Evolutionary conservation across 2,329 filamentous ascomycete species (phyloP).

Genomic region (Domatiomyces globalis): DNA sequence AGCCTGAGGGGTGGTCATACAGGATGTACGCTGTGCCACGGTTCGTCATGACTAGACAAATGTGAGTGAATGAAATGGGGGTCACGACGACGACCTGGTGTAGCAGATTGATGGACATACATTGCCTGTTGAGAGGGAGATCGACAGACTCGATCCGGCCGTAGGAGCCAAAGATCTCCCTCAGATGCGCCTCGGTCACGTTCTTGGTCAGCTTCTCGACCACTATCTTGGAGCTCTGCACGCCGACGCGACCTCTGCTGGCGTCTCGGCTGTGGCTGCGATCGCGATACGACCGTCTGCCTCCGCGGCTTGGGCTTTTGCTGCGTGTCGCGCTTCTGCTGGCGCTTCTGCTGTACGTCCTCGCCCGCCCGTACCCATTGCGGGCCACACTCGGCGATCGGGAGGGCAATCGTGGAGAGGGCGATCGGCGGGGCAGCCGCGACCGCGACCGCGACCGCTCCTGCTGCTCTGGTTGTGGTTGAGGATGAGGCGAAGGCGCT

Average conservation of each 20-base stretch:
- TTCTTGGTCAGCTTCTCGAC: constrained; percentile 94
- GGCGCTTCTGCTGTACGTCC: constrained; percentile 17
- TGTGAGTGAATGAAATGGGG: constrained; percentile 1
- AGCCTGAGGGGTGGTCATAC: constrained; percentile 60
- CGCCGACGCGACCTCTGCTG: constrained; percentile 18
- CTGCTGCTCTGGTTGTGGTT: constrained; percentile 2
- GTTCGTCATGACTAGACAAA: constrained; percentile 60
- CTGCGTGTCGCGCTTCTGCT: constrained; percentile 17
- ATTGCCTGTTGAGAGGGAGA: constrained; percentile 74
- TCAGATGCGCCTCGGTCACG: constrained; percentile 72
- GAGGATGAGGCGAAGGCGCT: constrained; percentile 9
- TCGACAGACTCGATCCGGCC: constrained; percentile 77
- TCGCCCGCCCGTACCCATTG: constrained; percentile 17
- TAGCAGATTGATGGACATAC: constrained; percentile 40
- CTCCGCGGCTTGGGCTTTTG: constrained; percentile 28
- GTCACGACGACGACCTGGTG: too few species aligned
- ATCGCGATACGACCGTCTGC: constrained; percentile 24
- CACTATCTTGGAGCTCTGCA: constrained; percentile 55
- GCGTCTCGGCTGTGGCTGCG: constrained; percentile 25
- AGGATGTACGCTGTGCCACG: constrained; percentile 88
- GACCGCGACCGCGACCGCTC: constrained; percentile 18
- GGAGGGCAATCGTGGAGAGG: constrained; percentile 21
- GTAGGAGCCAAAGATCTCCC: constrained; percentile 83
- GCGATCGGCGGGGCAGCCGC: constrained; percentile 2
- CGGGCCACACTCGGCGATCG: constrained; percentile 16